phyloP scores from a whole-genome alignment of 192 early-diverging fungal genomes.

The Podila horticola region DNA sequence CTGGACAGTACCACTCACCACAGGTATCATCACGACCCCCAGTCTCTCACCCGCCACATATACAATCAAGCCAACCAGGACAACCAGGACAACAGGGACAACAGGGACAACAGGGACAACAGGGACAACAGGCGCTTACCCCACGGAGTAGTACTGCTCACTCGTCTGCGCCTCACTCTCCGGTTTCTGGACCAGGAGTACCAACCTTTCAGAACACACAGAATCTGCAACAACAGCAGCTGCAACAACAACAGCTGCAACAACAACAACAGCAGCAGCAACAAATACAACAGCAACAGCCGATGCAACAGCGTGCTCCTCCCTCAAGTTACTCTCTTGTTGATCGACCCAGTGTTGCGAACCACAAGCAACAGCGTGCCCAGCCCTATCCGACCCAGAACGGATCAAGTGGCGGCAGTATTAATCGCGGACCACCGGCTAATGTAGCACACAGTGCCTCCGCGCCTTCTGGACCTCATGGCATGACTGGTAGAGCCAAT shows the following conservation, averaged over 20 bases:
- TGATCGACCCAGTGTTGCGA: constrained; percentile 1
- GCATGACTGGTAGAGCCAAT: neutral
- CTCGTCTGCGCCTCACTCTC: neutral
- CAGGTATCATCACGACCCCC: neutral
- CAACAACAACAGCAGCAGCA: constrained; percentile 3
- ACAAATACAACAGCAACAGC: neutral
- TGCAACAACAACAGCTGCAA: constrained; percentile 6
- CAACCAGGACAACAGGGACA: no score
- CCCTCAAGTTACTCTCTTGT: neutral
- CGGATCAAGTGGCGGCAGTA: neutral
- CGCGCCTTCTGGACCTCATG: neutral
- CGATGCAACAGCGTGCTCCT: neutral
- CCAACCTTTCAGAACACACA: neutral
- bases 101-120: neutral
- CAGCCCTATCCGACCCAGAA: constrained; percentile 2
- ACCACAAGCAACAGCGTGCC: neutral
- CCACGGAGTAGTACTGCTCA: no score
- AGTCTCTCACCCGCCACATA: neutral
- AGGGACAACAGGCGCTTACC: neutral
- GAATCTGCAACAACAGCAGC: neutral
- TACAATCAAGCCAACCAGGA: neutral
- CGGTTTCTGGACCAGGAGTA: neutral
- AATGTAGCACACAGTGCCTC: neutral
- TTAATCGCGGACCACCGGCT: neutral
- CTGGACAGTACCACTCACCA: neutral